Evolutionary conservation across 371 early-diverging fungal genomes (phyloP).

Genomic region (Coemansia sp.): DNA sequence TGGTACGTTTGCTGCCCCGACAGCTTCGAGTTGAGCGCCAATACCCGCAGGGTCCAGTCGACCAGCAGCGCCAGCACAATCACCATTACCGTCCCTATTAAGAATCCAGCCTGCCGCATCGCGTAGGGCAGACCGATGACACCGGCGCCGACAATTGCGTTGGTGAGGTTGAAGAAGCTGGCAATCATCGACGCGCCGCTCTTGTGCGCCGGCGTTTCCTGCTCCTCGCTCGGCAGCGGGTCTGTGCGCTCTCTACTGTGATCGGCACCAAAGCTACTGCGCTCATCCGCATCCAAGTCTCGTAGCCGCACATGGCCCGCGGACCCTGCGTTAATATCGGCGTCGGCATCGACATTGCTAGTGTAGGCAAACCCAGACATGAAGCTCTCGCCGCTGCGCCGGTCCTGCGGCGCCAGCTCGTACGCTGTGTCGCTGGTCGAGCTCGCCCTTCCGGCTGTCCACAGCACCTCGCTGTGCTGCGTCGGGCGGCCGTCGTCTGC

Average conservation of each 20-base stretch:
- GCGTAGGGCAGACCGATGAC: conserved; percentile 65
- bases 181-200: conserved; percentile 44
- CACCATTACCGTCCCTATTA: conserved; percentile 64
- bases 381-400: conserved; percentile 10
- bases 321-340: not conserved
- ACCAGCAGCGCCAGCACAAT: conserved; percentile 65
- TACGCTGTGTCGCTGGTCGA: conserved; percentile 5
- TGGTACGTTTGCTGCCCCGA: conserved; percentile 73
- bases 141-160: conserved; percentile 78
- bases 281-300: not conserved
- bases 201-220: not conserved
- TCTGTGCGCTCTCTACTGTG: conserved; percentile 15
- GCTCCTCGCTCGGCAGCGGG: not conserved
- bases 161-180: conserved; percentile 69
- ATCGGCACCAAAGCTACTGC: conserved; percentile 9
- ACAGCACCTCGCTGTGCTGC: not conserved
- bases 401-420: conserved; percentile 11
- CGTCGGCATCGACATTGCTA: not conserved
- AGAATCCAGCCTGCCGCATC: conserved; percentile 64
- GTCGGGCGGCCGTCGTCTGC: conserved; percentile 4
- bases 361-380: conserved; percentile 1
- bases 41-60: conserved; percentile 76
- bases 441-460: conserved; percentile 1
- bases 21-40: conserved; percentile 69
- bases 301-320: conserved; percentile 9